Evolutionary conservation across 257 asterid species (phyloP), one percentile per base, ranked within the genome.

Genomic region (Marsdenia floribunda): DNA sequence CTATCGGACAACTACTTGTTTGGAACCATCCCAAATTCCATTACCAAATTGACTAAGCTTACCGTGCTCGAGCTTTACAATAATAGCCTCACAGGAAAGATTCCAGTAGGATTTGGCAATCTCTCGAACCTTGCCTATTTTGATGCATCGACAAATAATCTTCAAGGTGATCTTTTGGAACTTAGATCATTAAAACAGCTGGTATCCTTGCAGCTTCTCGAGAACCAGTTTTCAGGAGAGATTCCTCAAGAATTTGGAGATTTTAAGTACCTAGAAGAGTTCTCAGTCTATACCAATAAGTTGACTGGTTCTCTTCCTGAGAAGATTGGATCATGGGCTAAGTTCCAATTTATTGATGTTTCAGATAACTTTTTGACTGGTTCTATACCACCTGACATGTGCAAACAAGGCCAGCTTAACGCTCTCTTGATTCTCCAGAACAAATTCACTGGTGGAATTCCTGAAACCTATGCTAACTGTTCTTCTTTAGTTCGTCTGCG

Each of bases 371-470:
- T 64, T 29, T 59, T 85, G 4, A 70, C 47, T 50, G 87, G 87
- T 64, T 40, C 85, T n/a, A 82, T 85, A 26, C 89, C 89, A 18
- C 84, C 87, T 66, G 85, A 83, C 42, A 82, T 85, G 89, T 85
- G 89, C 78, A 81, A 82, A 47, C 67, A 64, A 57, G 87, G 85
- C 13, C 69, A 42, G 26, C 24, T 85, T 61, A n/a, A 16, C 47
- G 79, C 76, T 3, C 79, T 85, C 21, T 70, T 85, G 68, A 50
- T 85, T 69, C 78, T 85, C 9, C 80, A 85, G 58, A 85, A 85
- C 80, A 80, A 77, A 6, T 78, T 85, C 76, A 80, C 81, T 61
- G 85, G 87, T 42, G 82, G 75, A 52, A 74, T 85, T 22, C 89
- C 89, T 70, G 78, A 68, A 29, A 80, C 68, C 3, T 85, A 85